Evolutionary conservation across 495 filamentous ascomycete species (phyloP), one percentile per base, ranked within the genome.

Genomic region (Aspergillus funiculosus): DNA sequence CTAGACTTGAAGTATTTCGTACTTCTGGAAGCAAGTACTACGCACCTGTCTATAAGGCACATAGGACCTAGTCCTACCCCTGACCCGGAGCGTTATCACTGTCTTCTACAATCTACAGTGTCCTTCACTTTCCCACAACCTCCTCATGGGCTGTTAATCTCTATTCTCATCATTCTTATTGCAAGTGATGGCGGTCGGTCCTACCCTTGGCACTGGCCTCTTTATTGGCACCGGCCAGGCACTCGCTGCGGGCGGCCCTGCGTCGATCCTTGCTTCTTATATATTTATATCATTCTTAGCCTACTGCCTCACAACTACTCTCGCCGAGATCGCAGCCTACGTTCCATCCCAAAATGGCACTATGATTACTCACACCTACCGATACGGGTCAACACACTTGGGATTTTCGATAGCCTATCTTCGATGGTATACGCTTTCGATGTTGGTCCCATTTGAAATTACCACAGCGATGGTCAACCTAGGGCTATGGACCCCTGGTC

Each of bases 381-480:
- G 65, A 34, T 78, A 79, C 47, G 63, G 72, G 25, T 71, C 67
- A n/a, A 60, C 56, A 34, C 73, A 68, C 39, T 27, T 79, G 17
- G 77, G 72, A 10, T 68, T 72, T 39, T 63, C 82, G n/a, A 61
- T 82, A n/a, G 76, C 78, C 2, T 78, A 69, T 65, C 72, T 74
- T 30, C 79, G 74, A 37, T 82, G 79, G 75, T 74, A 71, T 43
- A 63, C 69, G 22, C 60, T 72, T 52, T 79, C 86, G 34, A 86
- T 94, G 56, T 67, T 86, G 40, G 81, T 87, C 3, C 67, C 69
- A 3, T 72, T 68, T 44, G 89, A 96, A 62, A 83, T 92, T 34
- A 84, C 91, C 27, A 81, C 87, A 2, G 89, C 87, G 17, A 83
- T 88, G 47, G 80, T 95, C 43, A 94, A 86, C 20, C 80, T 94